These are phyloP conservation scores for Psidium guajava DNA, from an alignment of 345 rosid genomes.

Conservation along the genomic window DNA sequence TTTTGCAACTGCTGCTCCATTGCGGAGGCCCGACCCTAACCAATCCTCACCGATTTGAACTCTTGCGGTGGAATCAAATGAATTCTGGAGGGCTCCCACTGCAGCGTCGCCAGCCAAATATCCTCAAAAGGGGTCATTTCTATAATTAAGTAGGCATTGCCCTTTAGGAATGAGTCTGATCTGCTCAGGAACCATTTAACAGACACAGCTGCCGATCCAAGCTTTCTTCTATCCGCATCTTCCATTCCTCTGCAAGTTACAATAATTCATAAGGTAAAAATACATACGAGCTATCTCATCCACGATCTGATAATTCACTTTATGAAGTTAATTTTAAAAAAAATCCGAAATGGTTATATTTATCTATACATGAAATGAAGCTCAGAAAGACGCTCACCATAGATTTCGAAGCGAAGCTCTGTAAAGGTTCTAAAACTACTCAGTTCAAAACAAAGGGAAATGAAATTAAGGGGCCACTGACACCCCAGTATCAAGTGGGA, in stretches of 20 bases:
- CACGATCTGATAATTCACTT: neutral
- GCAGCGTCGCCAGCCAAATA: neutral
- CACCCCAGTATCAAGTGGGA: neutral
- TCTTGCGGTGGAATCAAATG: neutral
- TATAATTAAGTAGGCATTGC: neutral
- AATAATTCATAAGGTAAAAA: neutral
- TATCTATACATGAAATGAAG: neutral
- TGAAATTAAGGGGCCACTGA: neutral
- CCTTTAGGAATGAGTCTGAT: neutral
- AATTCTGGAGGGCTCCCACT: neutral
- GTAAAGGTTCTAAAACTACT: neutral
- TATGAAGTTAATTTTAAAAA: neutral
- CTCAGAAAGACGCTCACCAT: neutral
- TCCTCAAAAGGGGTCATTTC: neutral
- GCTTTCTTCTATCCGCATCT: neutral
- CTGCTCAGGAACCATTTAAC: neutral
- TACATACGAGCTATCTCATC: neutral
- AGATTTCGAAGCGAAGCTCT: neutral
- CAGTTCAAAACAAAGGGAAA: neutral
- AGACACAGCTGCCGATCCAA: neutral
- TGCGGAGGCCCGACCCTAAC: neutral
- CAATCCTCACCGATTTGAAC: neutral
- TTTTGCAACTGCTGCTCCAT: neutral
- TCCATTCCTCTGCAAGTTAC: neutral
- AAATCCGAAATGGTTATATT: neutral